These are phyloP conservation scores for Guyanaporus albipodus DNA, from an alignment of 768 basidiomycete species.

Conservation along the genomic window DNA sequence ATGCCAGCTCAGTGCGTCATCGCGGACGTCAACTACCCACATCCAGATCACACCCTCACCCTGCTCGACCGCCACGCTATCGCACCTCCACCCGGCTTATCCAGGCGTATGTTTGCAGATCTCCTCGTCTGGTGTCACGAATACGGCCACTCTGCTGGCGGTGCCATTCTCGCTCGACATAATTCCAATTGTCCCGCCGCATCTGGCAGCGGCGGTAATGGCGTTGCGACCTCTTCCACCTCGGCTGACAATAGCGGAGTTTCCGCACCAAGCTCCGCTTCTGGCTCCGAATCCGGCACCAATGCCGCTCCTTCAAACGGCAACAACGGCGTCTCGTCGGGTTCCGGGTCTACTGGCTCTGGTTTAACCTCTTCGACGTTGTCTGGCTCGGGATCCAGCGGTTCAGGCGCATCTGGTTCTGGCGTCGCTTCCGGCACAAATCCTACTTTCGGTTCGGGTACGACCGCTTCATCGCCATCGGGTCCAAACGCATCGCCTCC, in stretches of 20 bases:
- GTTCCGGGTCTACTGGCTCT: background rate
- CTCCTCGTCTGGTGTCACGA: slow-evolving; percentile 30
- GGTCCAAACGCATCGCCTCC: background rate
- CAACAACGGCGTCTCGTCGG: background rate
- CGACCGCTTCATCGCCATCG: background rate
- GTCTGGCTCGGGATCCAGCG: background rate
- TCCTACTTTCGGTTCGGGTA: background rate
- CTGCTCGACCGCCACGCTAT: slow-evolving; percentile 23
- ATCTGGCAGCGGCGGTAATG: background rate
- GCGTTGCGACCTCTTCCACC: background rate
- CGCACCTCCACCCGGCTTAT: slow-evolving; percentile 21
- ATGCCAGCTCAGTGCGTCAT: slow-evolving; percentile 25
- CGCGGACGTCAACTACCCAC: slow-evolving; percentile 24
- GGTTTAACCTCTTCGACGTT: no score
- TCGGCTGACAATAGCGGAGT: background rate
- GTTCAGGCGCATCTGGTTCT: background rate
- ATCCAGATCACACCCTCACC: slow-evolving; percentile 18
- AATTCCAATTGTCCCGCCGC: slow-evolving; percentile 13
- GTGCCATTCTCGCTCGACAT: slow-evolving; percentile 25
- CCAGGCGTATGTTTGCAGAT: slow-evolving; percentile 21
- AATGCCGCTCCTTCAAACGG: background rate
- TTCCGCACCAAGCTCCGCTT: background rate
- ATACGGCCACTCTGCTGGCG: slow-evolving; percentile 4
- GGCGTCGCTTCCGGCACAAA: background rate
- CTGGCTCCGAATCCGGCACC: background rate